Evolutionary conservation across 2,329 filamentous ascomycete species (phyloP), one percentile per base, ranked within the genome.

Genomic region (Cladophialophora yegresii): DNA sequence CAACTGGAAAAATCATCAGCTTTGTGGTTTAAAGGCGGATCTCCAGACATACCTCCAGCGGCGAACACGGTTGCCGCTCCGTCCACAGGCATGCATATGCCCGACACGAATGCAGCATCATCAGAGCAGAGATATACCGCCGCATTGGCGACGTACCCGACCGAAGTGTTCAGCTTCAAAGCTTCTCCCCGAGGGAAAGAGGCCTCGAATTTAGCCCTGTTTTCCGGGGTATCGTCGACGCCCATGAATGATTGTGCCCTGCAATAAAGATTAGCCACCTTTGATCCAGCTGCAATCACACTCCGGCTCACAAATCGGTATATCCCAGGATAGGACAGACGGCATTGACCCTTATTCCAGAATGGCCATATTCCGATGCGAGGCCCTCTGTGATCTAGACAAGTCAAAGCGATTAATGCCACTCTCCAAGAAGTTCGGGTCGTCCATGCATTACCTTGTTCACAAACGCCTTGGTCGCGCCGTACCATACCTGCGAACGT

Each of bases 81-180:
- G 74, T 82, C 80, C 13, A 81, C 78, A 2, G 78, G 73, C 58
- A 81, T 61, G 23, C 73, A 75, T 32, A 78, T 71, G 0, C 80
- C 80, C n/a, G 78, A 81, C 28, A 81, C 71, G 74, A 76, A 82
- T 22, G 69, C 71, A 4, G 78, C 78, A 65, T 82, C 80, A 40
- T 80, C 79, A 58, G 78, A 80, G 1, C 77, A 78, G 54, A 82
- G 67, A 65, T 79, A 80, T 10, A 82, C 74, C 0, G 78, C 79
- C 32, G 76, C 76, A 7, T 73, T 69, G 0, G 76, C 75, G 54
- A 65, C 23, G 26, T 59, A 59, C 10, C 57, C 57, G 30, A 30
- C 32, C 8, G 57, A 59, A 13, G 30, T 64, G 23, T 64, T 64
- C 20, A 56, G 51, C 36, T 61, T 64, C 40, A 61, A 49, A 4